phyloP scores from a whole-genome alignment of 164 flowering plant genomes.

The Vitis rotundifolia region DNA sequence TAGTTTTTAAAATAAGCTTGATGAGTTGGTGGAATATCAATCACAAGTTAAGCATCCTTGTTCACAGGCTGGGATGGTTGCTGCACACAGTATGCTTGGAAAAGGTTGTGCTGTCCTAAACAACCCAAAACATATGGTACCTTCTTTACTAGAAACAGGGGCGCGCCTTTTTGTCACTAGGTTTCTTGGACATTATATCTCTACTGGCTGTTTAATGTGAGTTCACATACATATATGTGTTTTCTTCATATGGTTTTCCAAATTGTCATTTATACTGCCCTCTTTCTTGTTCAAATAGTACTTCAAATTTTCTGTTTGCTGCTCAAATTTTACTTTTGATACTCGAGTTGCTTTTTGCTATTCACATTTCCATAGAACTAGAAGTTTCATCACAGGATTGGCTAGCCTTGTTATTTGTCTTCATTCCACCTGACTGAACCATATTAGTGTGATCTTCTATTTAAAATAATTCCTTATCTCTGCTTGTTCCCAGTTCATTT shows the following conservation, averaged over 20 bases:
- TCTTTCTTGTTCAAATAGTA: neutral
- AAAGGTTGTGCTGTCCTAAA: conserved; percentile 35
- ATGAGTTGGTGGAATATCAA: neutral
- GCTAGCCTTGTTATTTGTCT: too few relatives aligned
- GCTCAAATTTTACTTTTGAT: neutral
- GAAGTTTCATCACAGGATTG: too few relatives aligned
- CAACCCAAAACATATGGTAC: conserved; percentile 80
- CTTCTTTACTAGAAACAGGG: conserved; percentile 69
- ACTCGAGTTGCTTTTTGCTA: too few relatives aligned
- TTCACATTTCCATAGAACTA: too few relatives aligned
- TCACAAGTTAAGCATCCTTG: conserved; percentile 5
- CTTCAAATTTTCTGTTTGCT: too few relatives aligned
- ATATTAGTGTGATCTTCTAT: too few relatives aligned
- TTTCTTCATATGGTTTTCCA: too few relatives aligned
- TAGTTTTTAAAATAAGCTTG: too few relatives aligned
- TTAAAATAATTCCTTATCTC: too few relatives aligned
- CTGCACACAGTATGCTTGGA: conserved; percentile 65
- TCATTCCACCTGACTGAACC: too few relatives aligned
- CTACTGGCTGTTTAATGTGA: conserved; percentile 75
- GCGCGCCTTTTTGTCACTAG: conserved; percentile 73
- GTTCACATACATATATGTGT: conserved; percentile 19
- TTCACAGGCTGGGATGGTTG: conserved; percentile 76
- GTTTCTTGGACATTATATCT: conserved; percentile 58
- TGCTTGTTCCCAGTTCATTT: too few relatives aligned
- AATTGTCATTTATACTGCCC: too few relatives aligned